Evolutionary conservation across 2,329 filamentous ascomycete genomes (phyloP).

Genomic region (Calcarisporium arbuscula): DNA sequence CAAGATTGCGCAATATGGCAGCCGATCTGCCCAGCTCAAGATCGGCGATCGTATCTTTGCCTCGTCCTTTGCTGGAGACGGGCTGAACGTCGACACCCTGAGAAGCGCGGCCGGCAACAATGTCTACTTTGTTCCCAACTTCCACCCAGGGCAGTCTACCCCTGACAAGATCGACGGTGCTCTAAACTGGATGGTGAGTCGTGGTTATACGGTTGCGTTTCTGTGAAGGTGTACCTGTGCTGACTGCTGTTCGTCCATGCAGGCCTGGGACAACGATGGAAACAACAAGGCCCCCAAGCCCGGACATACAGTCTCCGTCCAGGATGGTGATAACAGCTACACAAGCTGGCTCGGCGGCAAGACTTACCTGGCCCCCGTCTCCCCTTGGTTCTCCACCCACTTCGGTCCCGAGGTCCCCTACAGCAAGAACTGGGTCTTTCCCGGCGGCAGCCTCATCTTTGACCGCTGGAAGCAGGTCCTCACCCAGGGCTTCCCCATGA

Average conservation of each 20-base stretch:
- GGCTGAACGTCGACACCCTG: conserved; percentile 35
- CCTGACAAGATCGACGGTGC: conserved; percentile 37
- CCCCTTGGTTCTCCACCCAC: conserved; percentile 43
- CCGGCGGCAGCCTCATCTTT: conserved; percentile 52
- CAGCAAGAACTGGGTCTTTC: conserved; percentile 51
- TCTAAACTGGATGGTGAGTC: conserved; percentile 33
- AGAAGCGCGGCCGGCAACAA: conserved; percentile 32
- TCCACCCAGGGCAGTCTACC: conserved; percentile 32
- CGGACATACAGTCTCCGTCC: conserved; percentile 33
- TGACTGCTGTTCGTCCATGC: neutral
- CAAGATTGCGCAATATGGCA: conserved; percentile 39
- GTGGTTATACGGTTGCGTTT: too few species aligned
- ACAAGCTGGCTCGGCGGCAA: conserved; percentile 30
- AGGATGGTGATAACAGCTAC: conserved; percentile 28
- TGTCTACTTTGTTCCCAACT: conserved; percentile 45
- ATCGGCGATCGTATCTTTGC: conserved; percentile 44
- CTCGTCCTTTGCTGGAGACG: conserved; percentile 46
- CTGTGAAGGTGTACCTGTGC: neutral
- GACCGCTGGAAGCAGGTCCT: conserved; percentile 48
- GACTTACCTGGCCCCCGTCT: conserved; percentile 39
- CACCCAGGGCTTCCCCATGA: conserved; percentile 36
- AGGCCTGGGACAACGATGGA: conserved; percentile 36
- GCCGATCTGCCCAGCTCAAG: conserved; percentile 36
- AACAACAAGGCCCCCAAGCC: conserved; percentile 42
- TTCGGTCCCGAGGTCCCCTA: conserved; percentile 38